Evolutionary conservation across 306 rosid genomes (phyloP), one percentile per base, ranked within the genome.

Genomic region (Fagus crenata): DNA sequence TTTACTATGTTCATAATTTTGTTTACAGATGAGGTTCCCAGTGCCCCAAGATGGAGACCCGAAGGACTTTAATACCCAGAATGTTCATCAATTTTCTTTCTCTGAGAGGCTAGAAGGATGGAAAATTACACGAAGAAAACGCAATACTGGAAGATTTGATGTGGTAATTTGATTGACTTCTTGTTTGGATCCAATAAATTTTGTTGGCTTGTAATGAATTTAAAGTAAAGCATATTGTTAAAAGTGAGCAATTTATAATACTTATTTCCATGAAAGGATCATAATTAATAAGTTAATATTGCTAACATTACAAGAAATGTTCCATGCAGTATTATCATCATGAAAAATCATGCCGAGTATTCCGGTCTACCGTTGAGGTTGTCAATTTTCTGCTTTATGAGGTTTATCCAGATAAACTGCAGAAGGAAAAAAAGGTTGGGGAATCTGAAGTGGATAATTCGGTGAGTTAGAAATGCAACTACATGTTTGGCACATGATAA

Each of bases 361-460:
- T 81, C 6, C 12, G 84, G 2, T 81, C 80, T 0, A 54, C 8
- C 1, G 13, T 33, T 43, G 81, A 76, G 54, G 77, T 81, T 15
- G 51, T 71, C 7, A 76, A 72, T 35, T 81, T 76, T 56, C 7
- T 81, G 35, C 49, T 81, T 0, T 81, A 76, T 35, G 81, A 81
- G 76, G 74, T 55, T 37, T 9, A 40, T 42, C 77, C 81, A 1
- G 14, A 46, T 1, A 76, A 67, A 37, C 46, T 8, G 1, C 39
- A 1, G 4, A 35, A 18, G 1, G 6, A 8, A 28, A 32, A 54
- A 3, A 75, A 75, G 17, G 51, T 14, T 13, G 9, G 55, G 7
- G 39, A 33, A 51, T 14, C 51, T 1, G 53, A n/a, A 33, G 68
- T 1, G 12, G 32, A 5, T 1, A 32, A 58, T 41, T 7, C 46